Evolutionary conservation across 2,329 filamentous ascomycete species (phyloP).

Genomic region (Mycogone perniciosa): DNA sequence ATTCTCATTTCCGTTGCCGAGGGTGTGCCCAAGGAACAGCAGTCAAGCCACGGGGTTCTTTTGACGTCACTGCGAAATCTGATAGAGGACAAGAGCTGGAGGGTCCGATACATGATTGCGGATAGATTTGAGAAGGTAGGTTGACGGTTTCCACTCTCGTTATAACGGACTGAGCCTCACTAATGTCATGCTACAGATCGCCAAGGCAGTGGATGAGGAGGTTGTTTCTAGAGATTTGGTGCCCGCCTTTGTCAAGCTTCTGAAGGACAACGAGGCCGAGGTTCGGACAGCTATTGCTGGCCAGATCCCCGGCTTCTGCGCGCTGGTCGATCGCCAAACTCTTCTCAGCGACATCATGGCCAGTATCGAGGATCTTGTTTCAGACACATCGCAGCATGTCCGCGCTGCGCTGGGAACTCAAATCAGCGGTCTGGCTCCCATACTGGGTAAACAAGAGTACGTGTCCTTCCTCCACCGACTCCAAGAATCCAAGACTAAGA

Average conservation of each 20-base stretch:
- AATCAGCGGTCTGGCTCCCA: conserved; percentile 92
- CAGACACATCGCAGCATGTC: conserved; percentile 93
- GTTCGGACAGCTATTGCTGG: conserved; percentile 94
- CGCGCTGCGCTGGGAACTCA: conserved; percentile 91
- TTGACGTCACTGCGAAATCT: conserved; percentile 84
- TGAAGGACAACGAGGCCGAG: conserved; percentile 97
- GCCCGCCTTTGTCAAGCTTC: conserved; percentile 91
- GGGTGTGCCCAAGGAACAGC: conserved; percentile 95
- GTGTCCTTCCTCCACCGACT: conserved; percentile 25
- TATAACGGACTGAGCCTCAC: not conserved
- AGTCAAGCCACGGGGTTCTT: conserved; percentile 89
- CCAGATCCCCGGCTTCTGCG: conserved; percentile 96
- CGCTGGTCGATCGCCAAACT: conserved; percentile 76
- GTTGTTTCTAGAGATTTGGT: conserved; percentile 91
- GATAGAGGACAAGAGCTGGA: conserved; percentile 99
- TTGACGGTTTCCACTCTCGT: not conserved
- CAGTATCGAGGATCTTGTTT: conserved; percentile 91
- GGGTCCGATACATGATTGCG: conserved; percentile 98
- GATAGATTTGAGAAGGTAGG: conserved; percentile 93
- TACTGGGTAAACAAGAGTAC: conserved; percentile 95
- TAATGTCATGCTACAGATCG: conserved; percentile 57
- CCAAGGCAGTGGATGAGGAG: conserved; percentile 96
- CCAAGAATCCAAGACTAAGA: not conserved
- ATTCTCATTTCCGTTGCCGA: conserved; percentile 95
- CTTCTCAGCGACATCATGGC: conserved; percentile 96